Evolutionary conservation across 768 basidiomycete species (phyloP), one percentile per base, ranked within the genome.

Genomic region (Harrya chromipes): DNA sequence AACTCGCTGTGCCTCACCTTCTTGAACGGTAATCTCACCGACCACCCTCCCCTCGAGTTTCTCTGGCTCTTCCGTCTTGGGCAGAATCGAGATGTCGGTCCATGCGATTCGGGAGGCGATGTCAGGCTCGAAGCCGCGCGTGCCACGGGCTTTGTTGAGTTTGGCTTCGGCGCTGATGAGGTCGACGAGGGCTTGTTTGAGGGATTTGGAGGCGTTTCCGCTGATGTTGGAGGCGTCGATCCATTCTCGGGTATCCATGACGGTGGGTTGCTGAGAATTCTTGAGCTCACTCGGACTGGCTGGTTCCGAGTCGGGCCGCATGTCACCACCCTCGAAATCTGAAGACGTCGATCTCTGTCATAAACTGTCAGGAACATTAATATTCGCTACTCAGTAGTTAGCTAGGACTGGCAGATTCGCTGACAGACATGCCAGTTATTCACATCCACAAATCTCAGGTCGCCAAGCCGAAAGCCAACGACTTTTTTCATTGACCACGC

Each of bases 31-130:
- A 23, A 72, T 62, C 53, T 80, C 79, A 21, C 66, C 60, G 6
- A 80, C 75, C 12, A 80, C 71, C 14, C 73, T 61, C 1, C 70
- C 75, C 59, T 82, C 81, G 5, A 53, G 53, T 54, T 71, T 74
- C 27, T 52, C 60, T 1, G 74, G 70, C 43, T 77, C 79, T 47
- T 81, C 78, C 8, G 58, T 52, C 49, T 80, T 80, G 37, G 63
- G 57, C 1, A 67, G 40, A 16, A 80, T 53, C 1, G 76, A 79
- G 0, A 76, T 60, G 23, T 80, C 77, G 1, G 66, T 72, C 40
- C 73, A 67, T 4, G 39, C 29, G 36, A 75, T 37, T 4, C 70
- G 51, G 1, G 62, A 62, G 14, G 38, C 29, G 21, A 65, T 55
- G 13, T 49, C 55, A 12, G 57, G 23, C 20, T 64, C 64, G 46